These are phyloP conservation scores for Yarrowia sp. DNA, from an alignment of 805 yeast species.

Conservation along the genomic window DNA sequence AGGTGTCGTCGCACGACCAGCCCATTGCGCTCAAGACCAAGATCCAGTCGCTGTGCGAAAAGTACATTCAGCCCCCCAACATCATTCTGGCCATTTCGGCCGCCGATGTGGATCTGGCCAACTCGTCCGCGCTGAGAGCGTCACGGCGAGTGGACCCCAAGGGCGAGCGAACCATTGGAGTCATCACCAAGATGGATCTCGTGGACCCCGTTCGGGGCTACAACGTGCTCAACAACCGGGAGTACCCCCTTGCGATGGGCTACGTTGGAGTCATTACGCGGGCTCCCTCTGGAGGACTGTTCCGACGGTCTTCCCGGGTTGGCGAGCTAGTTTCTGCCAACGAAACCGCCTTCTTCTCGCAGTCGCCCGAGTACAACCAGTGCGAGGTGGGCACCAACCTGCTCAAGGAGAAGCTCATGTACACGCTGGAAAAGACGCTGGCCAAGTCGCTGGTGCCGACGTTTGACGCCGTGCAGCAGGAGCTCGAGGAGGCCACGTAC, in stretches of 20 bases:
- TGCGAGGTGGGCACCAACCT: conserved; percentile 73
- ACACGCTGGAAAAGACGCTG: conserved; percentile 87
- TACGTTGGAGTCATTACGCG: conserved; percentile 97
- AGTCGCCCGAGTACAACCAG: conserved; percentile 59
- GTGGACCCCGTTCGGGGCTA: conserved; percentile 75
- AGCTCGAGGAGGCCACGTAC: conserved; percentile 88
- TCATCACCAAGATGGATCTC: conserved; percentile 87
- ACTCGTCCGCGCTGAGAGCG: conserved; percentile 90
- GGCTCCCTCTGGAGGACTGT: conserved; percentile 53
- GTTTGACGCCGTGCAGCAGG: conserved; percentile 77
- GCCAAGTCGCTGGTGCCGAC: conserved; percentile 85
- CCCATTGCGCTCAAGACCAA: conserved; percentile 77
- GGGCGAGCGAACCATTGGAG: conserved; percentile 96
- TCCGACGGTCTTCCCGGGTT: conserved; percentile 57
- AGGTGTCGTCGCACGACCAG: conserved; percentile 94
- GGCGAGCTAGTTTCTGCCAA: conserved; percentile 44
- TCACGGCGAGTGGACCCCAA: conserved; percentile 85
- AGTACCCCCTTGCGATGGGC: conserved; percentile 92
- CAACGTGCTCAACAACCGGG: conserved; percentile 63
- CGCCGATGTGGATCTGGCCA: conserved; percentile 97
- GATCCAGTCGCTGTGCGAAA: conserved; percentile 76
- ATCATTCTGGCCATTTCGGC: conserved; percentile 94
- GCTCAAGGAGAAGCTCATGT: conserved; percentile 76
- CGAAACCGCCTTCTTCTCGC: conserved; percentile 61
- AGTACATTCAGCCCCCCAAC: conserved; percentile 85